Conservation (phyloP, 2,329 filamentous ascomycete genomes). For the Phaeosphaeriaceae sp. region DNA sequence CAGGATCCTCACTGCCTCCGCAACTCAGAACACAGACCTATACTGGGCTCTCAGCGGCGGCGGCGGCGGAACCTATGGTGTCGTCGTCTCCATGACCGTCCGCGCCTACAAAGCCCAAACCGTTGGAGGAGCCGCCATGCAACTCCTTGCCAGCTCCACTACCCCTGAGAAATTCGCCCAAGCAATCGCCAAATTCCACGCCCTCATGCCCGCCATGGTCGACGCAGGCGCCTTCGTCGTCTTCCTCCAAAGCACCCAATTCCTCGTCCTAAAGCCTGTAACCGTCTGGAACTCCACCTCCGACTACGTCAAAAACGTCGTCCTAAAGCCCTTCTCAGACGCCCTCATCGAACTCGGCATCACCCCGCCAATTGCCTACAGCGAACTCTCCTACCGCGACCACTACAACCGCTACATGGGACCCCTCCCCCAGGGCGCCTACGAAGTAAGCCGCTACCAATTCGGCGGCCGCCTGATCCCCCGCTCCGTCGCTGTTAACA, state of each 20-base stretch:
- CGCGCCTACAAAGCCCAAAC: slow-evolving; percentile 28
- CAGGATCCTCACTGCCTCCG: slow-evolving; percentile 14
- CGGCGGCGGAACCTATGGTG: slow-evolving; percentile 20
- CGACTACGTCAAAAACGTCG: slow-evolving; percentile 23
- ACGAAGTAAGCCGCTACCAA: slow-evolving; percentile 25
- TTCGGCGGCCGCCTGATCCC: slow-evolving; percentile 29
- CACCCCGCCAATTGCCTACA: slow-evolving; percentile 26
- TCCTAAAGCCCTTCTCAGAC: slow-evolving; percentile 29
- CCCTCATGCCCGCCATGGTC: slow-evolving; percentile 25
- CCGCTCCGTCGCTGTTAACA: slow-evolving; percentile 22
- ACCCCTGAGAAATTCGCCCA: slow-evolving; percentile 22
- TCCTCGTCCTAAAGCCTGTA: slow-evolving; percentile 20
- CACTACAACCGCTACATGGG: slow-evolving; percentile 33
- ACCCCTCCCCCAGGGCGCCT: slow-evolving; percentile 32
- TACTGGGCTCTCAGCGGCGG: slow-evolving; percentile 25
- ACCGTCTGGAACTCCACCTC: slow-evolving; percentile 21
- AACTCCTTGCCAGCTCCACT: slow-evolving; percentile 23
- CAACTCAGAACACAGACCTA: slow-evolving; percentile 15
- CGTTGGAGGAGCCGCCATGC: slow-evolving; percentile 30
- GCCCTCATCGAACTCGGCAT: slow-evolving; percentile 25
- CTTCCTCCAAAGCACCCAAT: slow-evolving; percentile 20
- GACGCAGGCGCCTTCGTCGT: slow-evolving; percentile 28
- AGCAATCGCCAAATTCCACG: slow-evolving; percentile 15
- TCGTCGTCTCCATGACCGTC: slow-evolving; percentile 34
- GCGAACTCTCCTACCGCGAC: slow-evolving; percentile 28